Evolutionary conservation across 192 early-diverging fungal genomes (phyloP), one percentile per base, ranked within the genome.

Genomic region (Umbelopsis sp.): DNA sequence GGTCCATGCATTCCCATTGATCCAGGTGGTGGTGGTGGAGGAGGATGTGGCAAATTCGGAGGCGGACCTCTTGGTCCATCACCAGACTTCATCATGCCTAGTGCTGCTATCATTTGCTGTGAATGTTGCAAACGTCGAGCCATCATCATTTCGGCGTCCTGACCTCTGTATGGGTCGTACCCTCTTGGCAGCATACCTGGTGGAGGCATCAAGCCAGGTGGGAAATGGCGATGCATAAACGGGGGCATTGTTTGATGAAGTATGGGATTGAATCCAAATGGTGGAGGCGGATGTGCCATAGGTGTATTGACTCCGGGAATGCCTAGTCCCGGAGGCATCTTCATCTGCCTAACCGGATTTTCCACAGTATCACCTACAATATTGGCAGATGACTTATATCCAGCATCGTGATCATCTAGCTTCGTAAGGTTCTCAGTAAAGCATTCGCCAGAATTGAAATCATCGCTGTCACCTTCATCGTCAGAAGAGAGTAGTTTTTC

Each of bases 101-200:
- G 66, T 12, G 76, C 76, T 1, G 72, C 76, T 10, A 78, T 25
- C 76, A 78, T 78, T 4, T 72, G 71, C 13, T 78, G 76, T 16
- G 76, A 78, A 48, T 78, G 76, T 35, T 78, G 76, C 41, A 78
- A 55, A 49, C 76, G 67, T 30, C 76, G 67, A 21, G 76, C 61
- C 41, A 72, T 72, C 50, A 78, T 73, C 21, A 73, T 49, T 2
- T 64, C 50, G 25, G 76, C 71, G 27, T 78, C 76, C 37, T 78
- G 76, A 16, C 76, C 76, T 16, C 70, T 69, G 48, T 73, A 72
- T 11, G 69, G 68, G 61, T 78, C 76, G 50, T 73, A 78, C 3
- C 69, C 52, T 46, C 76, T 67, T 16, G 68, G 47, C 27, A 78
- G 41, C 76, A 71, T 73, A 20, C 68, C 76, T 46, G 71, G 71